Evolutionary conservation across 805 yeast species (phyloP).

Genomic region (Dipodascus geniculatus): DNA sequence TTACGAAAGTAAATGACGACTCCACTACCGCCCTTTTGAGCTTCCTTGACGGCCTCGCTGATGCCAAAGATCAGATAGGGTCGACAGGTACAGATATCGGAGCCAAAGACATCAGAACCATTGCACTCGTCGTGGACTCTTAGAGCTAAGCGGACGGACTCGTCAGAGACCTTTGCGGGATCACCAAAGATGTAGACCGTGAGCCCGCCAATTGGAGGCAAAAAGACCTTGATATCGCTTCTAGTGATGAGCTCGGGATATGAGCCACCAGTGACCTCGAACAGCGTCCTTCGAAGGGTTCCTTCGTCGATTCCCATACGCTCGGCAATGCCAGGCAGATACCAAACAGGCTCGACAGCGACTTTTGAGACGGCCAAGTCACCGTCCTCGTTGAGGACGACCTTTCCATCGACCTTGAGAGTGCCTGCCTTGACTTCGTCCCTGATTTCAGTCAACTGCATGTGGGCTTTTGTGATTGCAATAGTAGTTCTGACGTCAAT

Average conservation of each 20-base stretch:
- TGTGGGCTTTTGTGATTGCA: slow-evolving; percentile 54
- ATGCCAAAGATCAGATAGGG: slow-evolving; percentile 57
- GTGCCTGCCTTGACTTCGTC: slow-evolving; percentile 44
- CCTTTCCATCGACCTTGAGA: slow-evolving; percentile 44
- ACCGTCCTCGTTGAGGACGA: slow-evolving; percentile 48
- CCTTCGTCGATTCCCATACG: slow-evolving; percentile 46
- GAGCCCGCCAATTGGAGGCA: slow-evolving; percentile 60
- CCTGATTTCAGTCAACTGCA: slow-evolving; percentile 47
- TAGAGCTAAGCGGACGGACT: slow-evolving; percentile 39
- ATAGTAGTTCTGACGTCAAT: slow-evolving; percentile 54
- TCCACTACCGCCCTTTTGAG: slow-evolving; percentile 56
- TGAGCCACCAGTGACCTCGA: slow-evolving; percentile 62
- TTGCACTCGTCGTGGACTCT: slow-evolving; percentile 62
- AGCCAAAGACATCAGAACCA: slow-evolving; percentile 58
- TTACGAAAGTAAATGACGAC: slow-evolving; percentile 54
- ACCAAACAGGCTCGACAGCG: slow-evolving; percentile 65
- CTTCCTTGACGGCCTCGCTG: slow-evolving; percentile 56
- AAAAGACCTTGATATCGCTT: slow-evolving; percentile 51
- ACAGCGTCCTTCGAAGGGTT: slow-evolving; percentile 46
- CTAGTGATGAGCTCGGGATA: slow-evolving; percentile 59
- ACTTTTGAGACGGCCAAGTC: slow-evolving; percentile 51
- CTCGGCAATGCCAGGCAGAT: slow-evolving; percentile 56
- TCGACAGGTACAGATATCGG: slow-evolving; percentile 60
- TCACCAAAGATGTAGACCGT: slow-evolving; percentile 59
- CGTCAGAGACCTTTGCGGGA: slow-evolving; percentile 41